phyloP scores from a whole-genome alignment of 352 stramenopile species.

The Pythium rhizo-oryzae region DNA sequence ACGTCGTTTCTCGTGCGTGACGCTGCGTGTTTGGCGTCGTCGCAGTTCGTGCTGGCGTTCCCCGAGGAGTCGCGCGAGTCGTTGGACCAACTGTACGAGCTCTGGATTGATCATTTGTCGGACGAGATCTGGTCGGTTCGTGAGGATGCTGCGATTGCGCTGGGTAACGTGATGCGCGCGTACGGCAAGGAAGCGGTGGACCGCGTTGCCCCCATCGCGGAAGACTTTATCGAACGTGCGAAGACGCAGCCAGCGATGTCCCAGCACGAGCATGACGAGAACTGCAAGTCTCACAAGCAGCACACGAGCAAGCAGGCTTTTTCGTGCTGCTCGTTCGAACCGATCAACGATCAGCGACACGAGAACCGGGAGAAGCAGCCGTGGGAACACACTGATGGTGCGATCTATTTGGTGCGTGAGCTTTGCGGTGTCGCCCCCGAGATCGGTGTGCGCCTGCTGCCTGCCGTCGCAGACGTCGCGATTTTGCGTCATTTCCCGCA shows the following conservation, averaged over 20 bases:
- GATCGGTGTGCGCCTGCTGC: conserved; percentile 51
- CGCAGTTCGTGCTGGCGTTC: conserved; percentile 82
- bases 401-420: conserved; percentile 95
- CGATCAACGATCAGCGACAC: conserved; percentile 91
- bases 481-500: conserved; percentile 82
- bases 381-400: conserved; percentile 97
- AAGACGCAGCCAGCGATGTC: conserved; percentile 93
- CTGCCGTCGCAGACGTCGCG: conserved; percentile 64
- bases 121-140: conserved; percentile 98
- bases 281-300: conserved; percentile 91
- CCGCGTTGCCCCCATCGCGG: conserved; percentile 69
- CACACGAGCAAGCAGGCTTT: conserved; percentile 95
- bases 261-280: conserved; percentile 90
- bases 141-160: conserved; percentile 94
- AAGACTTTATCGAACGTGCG: conserved; percentile 81
- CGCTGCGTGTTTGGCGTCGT: conserved; percentile 91
- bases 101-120: conserved; percentile 96
- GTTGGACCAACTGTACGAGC: conserved; percentile 82
- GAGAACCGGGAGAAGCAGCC: conserved; percentile 87
- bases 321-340: conserved; percentile 94
- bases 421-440: conserved; percentile 74
- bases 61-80: conserved; percentile 87
- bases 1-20: conserved; percentile 96
- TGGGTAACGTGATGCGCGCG: conserved; percentile 93
- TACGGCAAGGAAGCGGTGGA: conserved; percentile 87